Base-by-base conservation (phyloP, 2,329 filamentous ascomycete genomes). In the Trichoderma aggressivum region DNA sequence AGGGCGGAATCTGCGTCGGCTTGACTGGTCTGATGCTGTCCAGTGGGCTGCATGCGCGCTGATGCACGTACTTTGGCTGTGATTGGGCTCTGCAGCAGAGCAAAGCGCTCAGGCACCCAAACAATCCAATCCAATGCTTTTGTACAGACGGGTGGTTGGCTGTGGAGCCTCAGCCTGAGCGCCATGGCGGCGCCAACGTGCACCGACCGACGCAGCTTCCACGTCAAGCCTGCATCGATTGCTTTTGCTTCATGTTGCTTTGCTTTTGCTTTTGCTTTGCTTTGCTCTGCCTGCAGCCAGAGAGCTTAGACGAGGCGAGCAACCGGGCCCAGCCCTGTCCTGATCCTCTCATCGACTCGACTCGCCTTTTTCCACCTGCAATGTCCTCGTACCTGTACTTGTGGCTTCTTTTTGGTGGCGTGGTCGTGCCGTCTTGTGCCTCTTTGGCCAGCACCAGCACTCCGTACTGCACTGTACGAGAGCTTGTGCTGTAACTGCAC, bases 101-200 rank as follows among this genome's bases (percentile, higher is more conserved):
- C 53, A 60, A 68, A 68, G 65, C 65, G 65, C 65, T 50, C 55
- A 60, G 65, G 65, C 65, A 60, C 53, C 61, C 39, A 60, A 68
- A 60, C 65, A 60, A 60, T 18, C n/a, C n/a, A n/a, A n/a, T n/a
- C n/a, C n/a, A n/a, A n/a, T 59, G 28, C 30, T n/a, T n/a, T n/a
- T 32, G 39, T 32, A 59, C 34, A 39, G 53, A 39, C n/a, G n/a
- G n/a, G 64, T 39, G 64, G 64, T 67, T 67, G 64, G 64, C 64
- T 67, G 53, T 21, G 64, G 55, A 59, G 53, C 53, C 24, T 11
- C 53, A 36, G 34, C 55, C 18, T 12, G 53, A 32, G 39, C 36
- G 53, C 53, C 64, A 39, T 30, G 53, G 18, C 24, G 53, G 53
- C 53, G 53, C 64, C 64, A 59, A 32, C 63, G 47, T 58, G 63